A percentile compares a stretch with the other conserved stretches of the same genome.
These are phyloP conservation scores for Colletotrichum graminicola DNA, from an alignment of 2,329 filamentous ascomycete species.

Conservation along the genomic window DNA sequence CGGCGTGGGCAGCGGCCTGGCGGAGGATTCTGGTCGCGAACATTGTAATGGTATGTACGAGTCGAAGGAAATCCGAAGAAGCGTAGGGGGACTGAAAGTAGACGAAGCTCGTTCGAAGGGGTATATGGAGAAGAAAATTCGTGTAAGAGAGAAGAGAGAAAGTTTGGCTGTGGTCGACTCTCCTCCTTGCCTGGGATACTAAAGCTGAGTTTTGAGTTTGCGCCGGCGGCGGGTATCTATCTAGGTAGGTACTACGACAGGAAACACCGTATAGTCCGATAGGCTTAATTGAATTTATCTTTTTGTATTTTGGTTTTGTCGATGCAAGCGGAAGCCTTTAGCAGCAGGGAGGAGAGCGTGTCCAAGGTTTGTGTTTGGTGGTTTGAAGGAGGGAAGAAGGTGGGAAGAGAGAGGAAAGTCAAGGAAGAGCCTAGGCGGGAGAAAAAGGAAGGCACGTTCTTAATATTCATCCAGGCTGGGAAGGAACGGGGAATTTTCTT, in stretches of 20 bases:
- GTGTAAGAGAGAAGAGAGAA: conserved; percentile 1
- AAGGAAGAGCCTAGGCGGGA: not conserved
- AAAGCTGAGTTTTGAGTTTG: conserved; percentile 14
- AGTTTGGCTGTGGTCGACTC: conserved; percentile 26
- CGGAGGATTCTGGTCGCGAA: conserved; percentile 68
- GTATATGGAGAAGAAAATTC: not conserved
- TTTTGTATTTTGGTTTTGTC: not conserved
- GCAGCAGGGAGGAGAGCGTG: conserved; percentile 40
- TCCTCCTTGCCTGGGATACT: conserved; percentile 38
- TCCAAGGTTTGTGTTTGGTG: conserved; percentile 7
- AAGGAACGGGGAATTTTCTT: conserved; percentile 33
- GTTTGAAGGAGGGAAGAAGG: conserved; percentile 26
- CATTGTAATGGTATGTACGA: conserved; percentile 55
- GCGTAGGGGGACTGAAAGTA: not conserved
- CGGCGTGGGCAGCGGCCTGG: conserved; percentile 69
- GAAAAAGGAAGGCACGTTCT: conserved; percentile 24
- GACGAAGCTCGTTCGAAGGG: conserved; percentile 20
- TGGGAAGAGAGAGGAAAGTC: not conserved
- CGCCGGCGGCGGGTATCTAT: conserved; percentile 30
- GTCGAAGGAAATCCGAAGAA: not conserved
- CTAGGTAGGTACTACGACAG: not conserved
- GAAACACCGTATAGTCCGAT: not conserved
- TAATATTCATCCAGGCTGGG: conserved; percentile 22
- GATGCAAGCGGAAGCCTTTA: conserved; percentile 17
- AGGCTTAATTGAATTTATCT: not conserved